Conservation (phyloP, 2,329 filamentous ascomycete genomes). For the Macroventuria anomochaeta region DNA sequence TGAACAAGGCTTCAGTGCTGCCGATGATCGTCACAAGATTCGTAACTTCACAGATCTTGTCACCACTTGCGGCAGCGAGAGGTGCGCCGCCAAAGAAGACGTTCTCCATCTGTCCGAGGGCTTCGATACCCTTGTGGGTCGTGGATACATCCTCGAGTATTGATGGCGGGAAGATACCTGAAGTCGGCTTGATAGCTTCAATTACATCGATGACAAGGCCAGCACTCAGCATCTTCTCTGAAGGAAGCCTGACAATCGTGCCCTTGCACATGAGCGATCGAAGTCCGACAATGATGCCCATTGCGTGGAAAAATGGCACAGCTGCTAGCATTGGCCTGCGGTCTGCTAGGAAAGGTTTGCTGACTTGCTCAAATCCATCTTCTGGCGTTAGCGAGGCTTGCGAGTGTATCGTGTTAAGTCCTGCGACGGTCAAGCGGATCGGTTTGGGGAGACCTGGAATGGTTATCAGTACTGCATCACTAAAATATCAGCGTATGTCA, state of each 20-base stretch:
- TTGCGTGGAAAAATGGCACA: conserved; percentile 17
- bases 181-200: conserved; percentile 3
- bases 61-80: conserved; percentile 13
- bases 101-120: conserved; percentile 2
- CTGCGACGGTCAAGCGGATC: conserved; percentile 6
- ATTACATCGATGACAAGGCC: conserved; percentile 10
- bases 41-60: conserved; percentile 19
- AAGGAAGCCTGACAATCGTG: conserved; percentile 10
- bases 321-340: conserved; percentile 11
- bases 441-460: conserved; percentile 11
- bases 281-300: conserved; percentile 11
- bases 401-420: not conserved
- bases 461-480: not conserved
- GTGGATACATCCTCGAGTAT: conserved; percentile 12
- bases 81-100: conserved; percentile 21
- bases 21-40: conserved; percentile 11
- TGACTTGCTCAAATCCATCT: not conserved
- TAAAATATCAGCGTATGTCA: rapidly evolving
- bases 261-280: conserved; percentile 10
- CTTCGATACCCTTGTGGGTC: conserved; percentile 3
- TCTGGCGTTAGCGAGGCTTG: conserved; percentile 4
- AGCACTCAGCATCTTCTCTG: conserved; percentile 7
- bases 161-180: conserved; percentile 12
- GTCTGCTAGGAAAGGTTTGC: conserved; percentile 5
- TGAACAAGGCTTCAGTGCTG: conserved; percentile 12